These are phyloP conservation scores for Capronia epimyces DNA, from an alignment of 2,329 filamentous ascomycete species.

Conservation along the genomic window DNA sequence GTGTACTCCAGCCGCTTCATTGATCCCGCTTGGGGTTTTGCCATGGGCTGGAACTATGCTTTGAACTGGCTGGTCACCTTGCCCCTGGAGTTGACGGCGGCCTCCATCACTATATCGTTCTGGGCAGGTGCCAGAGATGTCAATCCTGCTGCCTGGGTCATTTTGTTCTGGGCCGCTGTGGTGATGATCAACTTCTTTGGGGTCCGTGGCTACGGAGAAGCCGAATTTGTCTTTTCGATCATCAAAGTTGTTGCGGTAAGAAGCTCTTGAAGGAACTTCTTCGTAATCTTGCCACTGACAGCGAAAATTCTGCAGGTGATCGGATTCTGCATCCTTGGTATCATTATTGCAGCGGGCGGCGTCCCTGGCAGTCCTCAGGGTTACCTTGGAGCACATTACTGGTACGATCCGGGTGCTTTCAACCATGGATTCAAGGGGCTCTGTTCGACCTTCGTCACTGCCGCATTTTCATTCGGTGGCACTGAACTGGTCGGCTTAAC, in stretches of 20 bases:
- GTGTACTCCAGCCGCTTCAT: slow-evolving; percentile 86
- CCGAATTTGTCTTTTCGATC: slow-evolving; percentile 72
- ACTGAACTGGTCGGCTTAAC: slow-evolving; percentile 59
- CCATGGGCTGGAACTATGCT: slow-evolving; percentile 43
- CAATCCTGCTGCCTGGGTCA: slow-evolving; percentile 48
- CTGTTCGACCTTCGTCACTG: slow-evolving; percentile 60
- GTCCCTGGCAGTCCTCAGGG: slow-evolving; percentile 1
- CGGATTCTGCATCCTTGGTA: slow-evolving; percentile 7
- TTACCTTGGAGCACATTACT: slow-evolving; percentile 49
- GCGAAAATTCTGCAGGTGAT: neutral
- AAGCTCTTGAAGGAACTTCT: neutral
- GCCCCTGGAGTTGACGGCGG: slow-evolving; percentile 25
- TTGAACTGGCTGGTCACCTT: slow-evolving; percentile 21
- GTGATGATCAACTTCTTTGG: slow-evolving; percentile 73
- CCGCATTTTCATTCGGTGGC: slow-evolving; percentile 58
- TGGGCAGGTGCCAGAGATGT: slow-evolving; percentile 47
- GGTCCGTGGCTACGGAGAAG: slow-evolving; percentile 76
- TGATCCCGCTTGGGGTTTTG: slow-evolving; percentile 60
- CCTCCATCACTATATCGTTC: slow-evolving; percentile 23
- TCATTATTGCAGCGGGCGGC: slow-evolving; percentile 2
- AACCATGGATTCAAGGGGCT: slow-evolving; percentile 64
- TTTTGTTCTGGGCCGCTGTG: slow-evolving; percentile 66
- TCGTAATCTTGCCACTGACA: neutral
- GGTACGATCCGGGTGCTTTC: slow-evolving; percentile 66
- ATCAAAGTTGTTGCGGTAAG: slow-evolving; percentile 65